Evolutionary conservation across 2,329 filamentous ascomycete genomes (phyloP), one percentile per base, ranked within the genome.

Genomic region (Fusarium newnesense): DNA sequence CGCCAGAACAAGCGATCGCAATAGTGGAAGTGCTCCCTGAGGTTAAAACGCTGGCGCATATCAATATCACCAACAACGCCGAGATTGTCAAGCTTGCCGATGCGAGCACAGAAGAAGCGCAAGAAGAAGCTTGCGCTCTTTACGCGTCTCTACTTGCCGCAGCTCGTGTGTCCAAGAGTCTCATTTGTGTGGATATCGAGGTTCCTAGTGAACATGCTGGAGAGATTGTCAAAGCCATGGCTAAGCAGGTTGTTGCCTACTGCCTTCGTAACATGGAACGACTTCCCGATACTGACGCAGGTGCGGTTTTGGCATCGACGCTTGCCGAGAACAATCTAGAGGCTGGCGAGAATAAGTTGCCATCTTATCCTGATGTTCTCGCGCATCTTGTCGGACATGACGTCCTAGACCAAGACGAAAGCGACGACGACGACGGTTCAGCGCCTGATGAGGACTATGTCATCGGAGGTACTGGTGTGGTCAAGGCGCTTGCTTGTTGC

Each of bases 361-460:
- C 83, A 79, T 34, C 80, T 75, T 97, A 82, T 60, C 94, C 95
- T 8, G 94, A 97, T 73, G 93, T 97, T 7, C 87, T 98, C 32
- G 91, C 94, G 70, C 94, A 97, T 80, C 89, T 98, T 46, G 93
- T 98, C 37, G 95, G 95, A 9, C 89, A 94, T 75, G 88, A 90
- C 63, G 83, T 86, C 32, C 78, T 84, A 58, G 76, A 81, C 40
- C 85, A 79, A 81, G 89, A 80, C 81, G 88, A 79, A 75, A 82
- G 75, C 72, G 87, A 89, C 28, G 90, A 92, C 50, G 89, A 92
- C 28, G 87, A 90, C 47, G 90, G 92, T 6, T 86, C 91, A 16
- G 92, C 94, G 11, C 93, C 95, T 0, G 94, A 97, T 74, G 93
- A 97, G 66, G 94, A 98, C 81, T 98, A 98, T 81, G 95, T 98